A percentile compares a stretch with the other conserved stretches of the same genome.
Evolutionary conservation across 768 basidiomycete genomes (phyloP).

Genomic region (Coprinellus micaceus): DNA sequence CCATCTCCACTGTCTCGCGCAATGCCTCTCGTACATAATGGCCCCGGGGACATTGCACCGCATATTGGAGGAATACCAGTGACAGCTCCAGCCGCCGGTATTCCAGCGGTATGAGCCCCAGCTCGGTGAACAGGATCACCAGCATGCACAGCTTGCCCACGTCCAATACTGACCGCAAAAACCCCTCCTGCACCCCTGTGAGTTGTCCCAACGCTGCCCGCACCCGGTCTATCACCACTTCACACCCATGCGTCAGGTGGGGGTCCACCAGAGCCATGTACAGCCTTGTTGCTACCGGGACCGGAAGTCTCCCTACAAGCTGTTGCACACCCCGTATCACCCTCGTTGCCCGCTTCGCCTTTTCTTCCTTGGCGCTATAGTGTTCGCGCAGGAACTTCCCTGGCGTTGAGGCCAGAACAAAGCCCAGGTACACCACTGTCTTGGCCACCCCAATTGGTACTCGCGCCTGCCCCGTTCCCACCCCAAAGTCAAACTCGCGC

Average conservation of each 20-base stretch:
- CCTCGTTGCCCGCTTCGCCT: neutral
- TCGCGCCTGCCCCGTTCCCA: too few species aligned
- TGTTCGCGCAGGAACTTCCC: neutral
- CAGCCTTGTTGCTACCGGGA: neutral
- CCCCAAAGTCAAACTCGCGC: too few species aligned
- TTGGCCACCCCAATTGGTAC: too few species aligned
- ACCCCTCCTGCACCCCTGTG: neutral
- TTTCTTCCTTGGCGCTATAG: neutral
- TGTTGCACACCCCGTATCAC: neutral
- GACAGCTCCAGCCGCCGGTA: neutral
- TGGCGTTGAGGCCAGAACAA: too few species aligned
- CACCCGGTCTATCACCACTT: neutral
- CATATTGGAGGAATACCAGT: neutral
- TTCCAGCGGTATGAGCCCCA: neutral
- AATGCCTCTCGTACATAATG: neutral
- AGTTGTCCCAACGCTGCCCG: neutral
- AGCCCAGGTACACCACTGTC: too few species aligned
- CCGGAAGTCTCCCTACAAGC: neutral
- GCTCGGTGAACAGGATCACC: neutral
- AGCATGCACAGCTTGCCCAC: neutral
- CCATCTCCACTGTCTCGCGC: neutral
- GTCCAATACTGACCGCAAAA: neutral
- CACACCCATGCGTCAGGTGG: neutral
- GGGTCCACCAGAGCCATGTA: slow-evolving; percentile 3
- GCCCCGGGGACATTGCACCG: neutral